phyloP scores from a whole-genome alignment of 164 flowering plant genomes.

The Houttuynia cordata region DNA sequence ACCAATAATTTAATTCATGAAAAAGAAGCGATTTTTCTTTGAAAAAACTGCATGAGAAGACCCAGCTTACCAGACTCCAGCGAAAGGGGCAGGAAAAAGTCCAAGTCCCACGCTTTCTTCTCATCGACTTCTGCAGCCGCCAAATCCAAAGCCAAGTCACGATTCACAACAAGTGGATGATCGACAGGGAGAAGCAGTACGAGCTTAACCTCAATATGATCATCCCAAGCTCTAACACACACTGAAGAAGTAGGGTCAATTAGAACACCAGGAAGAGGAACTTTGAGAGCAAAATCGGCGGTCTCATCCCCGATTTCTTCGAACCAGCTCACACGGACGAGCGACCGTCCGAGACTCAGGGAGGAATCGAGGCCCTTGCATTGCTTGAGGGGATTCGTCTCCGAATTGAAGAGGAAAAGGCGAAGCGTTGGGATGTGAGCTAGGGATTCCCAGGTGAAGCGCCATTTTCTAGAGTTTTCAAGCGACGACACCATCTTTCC shows the following conservation, averaged over 20 bases:
- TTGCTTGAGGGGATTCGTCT: constrained; percentile 25
- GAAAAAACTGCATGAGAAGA: not conserved
- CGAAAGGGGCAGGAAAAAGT: constrained; percentile 16
- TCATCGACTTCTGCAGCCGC: not conserved
- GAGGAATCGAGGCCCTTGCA: constrained; percentile 32
- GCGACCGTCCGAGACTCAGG: constrained; percentile 21
- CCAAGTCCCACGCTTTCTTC: constrained; percentile 4
- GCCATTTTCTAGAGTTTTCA: constrained; percentile 63
- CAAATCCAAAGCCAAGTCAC: constrained; percentile 26
- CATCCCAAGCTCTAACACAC: constrained; percentile 36
- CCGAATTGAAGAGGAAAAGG: constrained; percentile 48
- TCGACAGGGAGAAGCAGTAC: constrained; percentile 69
- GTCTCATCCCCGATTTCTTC: constrained; percentile 5
- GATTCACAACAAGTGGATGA: constrained; percentile 49
- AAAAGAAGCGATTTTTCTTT: too few species aligned
- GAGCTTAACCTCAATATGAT: constrained; percentile 76
- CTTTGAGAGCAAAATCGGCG: constrained; percentile 23
- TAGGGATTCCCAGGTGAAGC: constrained; percentile 86
- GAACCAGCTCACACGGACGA: constrained; percentile 35
- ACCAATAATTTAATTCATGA: too few species aligned
- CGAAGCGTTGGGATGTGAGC: constrained; percentile 57
- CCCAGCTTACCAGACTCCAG: constrained; percentile 45
- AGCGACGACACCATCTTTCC: not conserved
- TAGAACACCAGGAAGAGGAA: constrained; percentile 68
- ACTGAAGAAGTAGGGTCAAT: constrained; percentile 52